Base-by-base conservation (phyloP, 2,329 filamentous ascomycete genomes). In the Camptophora hylomeconis region DNA sequence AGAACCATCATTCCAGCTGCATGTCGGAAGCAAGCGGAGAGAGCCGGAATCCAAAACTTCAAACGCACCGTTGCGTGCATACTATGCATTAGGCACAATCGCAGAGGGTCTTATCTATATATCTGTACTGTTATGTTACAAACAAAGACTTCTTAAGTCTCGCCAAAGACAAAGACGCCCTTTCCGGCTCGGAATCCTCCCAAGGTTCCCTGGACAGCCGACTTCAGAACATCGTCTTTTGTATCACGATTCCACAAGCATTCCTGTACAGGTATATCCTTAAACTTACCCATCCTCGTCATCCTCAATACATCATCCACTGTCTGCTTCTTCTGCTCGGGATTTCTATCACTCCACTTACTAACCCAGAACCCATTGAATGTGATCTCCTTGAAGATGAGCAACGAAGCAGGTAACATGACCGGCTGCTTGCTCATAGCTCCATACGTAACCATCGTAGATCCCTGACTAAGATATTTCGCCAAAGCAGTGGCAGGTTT, bases 321-420 rank as follows among this genome's bases (percentile, higher is more conserved):
- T 24, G 83, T 92, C 48, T 67, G 69, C 50, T 71, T 69, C 61
- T 92, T 92, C 35, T 77, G 74, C 5, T 66, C 63, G 0, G 75
- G 69, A 44, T 94, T 67, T 38, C 66, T 60, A 49, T 86, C 76
- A 26, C 80, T 82, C 87, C 89, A 95, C 36, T 68, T 73, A 49
- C 80, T 89, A 14, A 95, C 74, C 89, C 89, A 98, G 56, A 95
- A 98, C 4, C 89, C 92, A 37, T 81, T 69, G 48, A 94, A 92
- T 28, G 72, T 67, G 29, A 95, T 66, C 45, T 95, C 75, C 55
- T 87, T 89, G 62, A 98, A 98, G 45, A 98, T 98, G 35, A 95
- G 62, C 42, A 92, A 63, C 0, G 80, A 80, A 1, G 86, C 80
- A 0, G 87, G 83, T 37, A 95, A 57, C 5, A 69, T 65, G 15